Evolutionary conservation across 2,329 filamentous ascomycete genomes (phyloP).

Genomic region (Emydomyces testavorans): DNA sequence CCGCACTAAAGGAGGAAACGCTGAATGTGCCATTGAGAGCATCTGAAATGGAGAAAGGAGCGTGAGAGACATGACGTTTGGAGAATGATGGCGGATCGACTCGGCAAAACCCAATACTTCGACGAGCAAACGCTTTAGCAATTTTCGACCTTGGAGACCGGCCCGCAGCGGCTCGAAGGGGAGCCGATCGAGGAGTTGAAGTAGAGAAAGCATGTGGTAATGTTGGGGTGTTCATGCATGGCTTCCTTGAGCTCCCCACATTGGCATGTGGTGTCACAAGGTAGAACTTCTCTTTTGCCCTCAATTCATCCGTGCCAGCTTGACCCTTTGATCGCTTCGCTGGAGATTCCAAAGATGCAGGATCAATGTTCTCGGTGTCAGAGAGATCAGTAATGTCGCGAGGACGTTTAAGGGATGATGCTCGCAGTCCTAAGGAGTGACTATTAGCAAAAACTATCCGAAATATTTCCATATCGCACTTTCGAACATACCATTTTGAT

Average conservation of each 20-base stretch:
- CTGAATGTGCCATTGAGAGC: constrained; percentile 60
- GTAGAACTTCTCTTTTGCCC: constrained; percentile 31
- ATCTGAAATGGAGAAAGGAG: constrained; percentile 74
- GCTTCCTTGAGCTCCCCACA: constrained; percentile 13
- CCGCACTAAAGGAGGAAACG: constrained; percentile 34
- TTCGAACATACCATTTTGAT: constrained; percentile 28
- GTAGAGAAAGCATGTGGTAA: background rate
- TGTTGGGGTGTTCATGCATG: background rate
- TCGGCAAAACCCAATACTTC: constrained; percentile 54
- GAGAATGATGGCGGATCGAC: constrained; percentile 55
- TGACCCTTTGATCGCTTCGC: constrained; percentile 34
- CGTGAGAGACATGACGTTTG: constrained; percentile 36
- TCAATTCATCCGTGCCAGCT: constrained; percentile 15
- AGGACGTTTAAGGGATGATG: constrained; percentile 39
- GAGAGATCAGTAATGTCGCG: constrained; percentile 35
- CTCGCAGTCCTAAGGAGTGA: constrained; percentile 15
- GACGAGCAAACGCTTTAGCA: constrained; percentile 56
- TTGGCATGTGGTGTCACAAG: constrained; percentile 28
- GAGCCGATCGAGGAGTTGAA: constrained; percentile 37
- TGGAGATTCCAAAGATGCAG: constrained; percentile 40
- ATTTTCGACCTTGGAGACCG: constrained; percentile 63
- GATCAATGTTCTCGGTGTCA: constrained; percentile 51
- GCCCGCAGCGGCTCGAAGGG: constrained; percentile 59
- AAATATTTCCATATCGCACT: background rate
- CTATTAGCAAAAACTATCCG: constrained; percentile 6